Conservation (phyloP, 2,329 filamentous ascomycete species). For the Didymella exigua region DNA sequence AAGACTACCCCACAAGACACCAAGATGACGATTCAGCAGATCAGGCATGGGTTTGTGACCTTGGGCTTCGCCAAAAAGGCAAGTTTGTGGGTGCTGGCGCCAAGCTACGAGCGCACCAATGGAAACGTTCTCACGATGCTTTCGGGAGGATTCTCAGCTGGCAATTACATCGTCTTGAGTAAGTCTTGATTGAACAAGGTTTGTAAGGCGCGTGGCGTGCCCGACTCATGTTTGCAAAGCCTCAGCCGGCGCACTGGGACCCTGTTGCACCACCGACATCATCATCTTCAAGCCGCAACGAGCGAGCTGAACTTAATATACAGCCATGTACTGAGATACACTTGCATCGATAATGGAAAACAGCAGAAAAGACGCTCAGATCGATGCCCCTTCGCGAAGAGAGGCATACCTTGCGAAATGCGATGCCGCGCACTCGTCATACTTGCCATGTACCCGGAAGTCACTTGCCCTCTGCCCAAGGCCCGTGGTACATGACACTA, state of each 20-base stretch:
- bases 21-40: conserved; percentile 9
- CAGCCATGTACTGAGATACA: not conserved
- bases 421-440: not conserved
- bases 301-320: not conserved
- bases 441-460: not conserved
- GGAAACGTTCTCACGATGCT: conserved; percentile 1
- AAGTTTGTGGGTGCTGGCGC: not conserved
- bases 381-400: not conserved
- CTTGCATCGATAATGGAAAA: not conserved
- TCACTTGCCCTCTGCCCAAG: not conserved
- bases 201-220: conserved; percentile 1
- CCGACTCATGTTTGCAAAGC: conserved; percentile 7
- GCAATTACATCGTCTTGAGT: conserved; percentile 7
- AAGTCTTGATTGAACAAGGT: not conserved
- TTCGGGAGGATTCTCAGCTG: not conserved
- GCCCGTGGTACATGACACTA: conserved; percentile 4
- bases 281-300: not conserved
- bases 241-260: conserved; percentile 15
- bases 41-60: conserved; percentile 13
- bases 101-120: conserved; percentile 4
- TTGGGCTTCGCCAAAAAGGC: not conserved
- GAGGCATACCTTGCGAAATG: not conserved
- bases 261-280: conserved; percentile 12
- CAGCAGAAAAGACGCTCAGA: not conserved
- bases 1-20: conserved; percentile 8